Evolutionary conservation across 805 yeast species (phyloP).

Genomic region (Middelhovenomyces tepae): DNA sequence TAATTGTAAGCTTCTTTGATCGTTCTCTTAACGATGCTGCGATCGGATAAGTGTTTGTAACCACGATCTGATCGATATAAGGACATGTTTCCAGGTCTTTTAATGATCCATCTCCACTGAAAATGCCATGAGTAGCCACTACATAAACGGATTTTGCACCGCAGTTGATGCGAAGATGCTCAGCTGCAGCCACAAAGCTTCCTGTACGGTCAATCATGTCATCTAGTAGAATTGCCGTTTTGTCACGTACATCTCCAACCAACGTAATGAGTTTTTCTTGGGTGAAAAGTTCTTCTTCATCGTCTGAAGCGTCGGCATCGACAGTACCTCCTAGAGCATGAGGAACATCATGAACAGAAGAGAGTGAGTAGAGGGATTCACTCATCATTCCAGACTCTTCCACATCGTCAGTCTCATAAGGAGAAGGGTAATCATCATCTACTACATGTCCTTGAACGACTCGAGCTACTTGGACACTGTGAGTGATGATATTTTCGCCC

Average conservation of each 20-base stretch:
- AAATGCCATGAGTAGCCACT: constrained; percentile 93
- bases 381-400: constrained; percentile 20
- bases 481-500: constrained; percentile 18
- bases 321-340: constrained; percentile 75
- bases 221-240: constrained; percentile 88
- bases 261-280: constrained; percentile 84
- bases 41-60: constrained; percentile 94
- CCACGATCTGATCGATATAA: constrained; percentile 85
- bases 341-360: constrained; percentile 17
- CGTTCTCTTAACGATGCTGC: constrained; percentile 47
- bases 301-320: constrained; percentile 70
- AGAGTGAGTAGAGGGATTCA: constrained; percentile 9
- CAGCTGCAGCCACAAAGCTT: constrained; percentile 95
- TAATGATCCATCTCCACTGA: constrained; percentile 69
- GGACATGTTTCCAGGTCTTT: constrained; percentile 68
- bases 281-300: constrained; percentile 53
- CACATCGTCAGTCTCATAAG: constrained; percentile 25
- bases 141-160: constrained; percentile 89
- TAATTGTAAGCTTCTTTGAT: constrained; percentile 66
- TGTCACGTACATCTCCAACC: constrained; percentile 90
- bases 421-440: constrained; percentile 60
- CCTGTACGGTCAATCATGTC: constrained; percentile 96
- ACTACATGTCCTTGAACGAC: constrained; percentile 96
- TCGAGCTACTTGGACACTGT: constrained; percentile 80
- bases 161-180: constrained; percentile 89